phyloP scores from a whole-genome alignment of 208 protist genomes.

The Wallacemonas sp. region DNA sequence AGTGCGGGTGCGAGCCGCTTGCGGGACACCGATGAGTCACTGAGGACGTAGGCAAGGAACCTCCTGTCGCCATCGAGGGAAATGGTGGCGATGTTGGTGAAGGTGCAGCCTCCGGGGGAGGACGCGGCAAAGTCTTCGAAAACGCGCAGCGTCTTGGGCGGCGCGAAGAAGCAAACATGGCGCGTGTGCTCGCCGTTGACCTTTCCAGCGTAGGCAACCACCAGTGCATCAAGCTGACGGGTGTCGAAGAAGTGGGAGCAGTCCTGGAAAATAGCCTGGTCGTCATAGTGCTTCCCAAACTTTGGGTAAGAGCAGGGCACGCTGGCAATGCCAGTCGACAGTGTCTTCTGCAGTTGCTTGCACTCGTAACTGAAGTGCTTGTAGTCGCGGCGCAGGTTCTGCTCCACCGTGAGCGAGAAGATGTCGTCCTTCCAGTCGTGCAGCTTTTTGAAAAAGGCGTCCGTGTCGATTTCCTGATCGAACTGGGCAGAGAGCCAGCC shows the following conservation, averaged over 20 bases:
- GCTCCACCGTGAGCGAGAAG: slow-evolving; percentile 52
- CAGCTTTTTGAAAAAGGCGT: slow-evolving; percentile 53
- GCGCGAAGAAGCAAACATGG: slow-evolving; percentile 57
- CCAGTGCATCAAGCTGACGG: slow-evolving; percentile 54
- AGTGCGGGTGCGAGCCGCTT: slow-evolving; percentile 74
- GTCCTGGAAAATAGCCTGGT: slow-evolving; percentile 25
- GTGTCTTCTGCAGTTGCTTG: neutral
- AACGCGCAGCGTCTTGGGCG: slow-evolving; percentile 25
- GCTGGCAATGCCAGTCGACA: slow-evolving; percentile 73
- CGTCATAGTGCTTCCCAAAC: slow-evolving; percentile 36
- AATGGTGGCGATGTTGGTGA: slow-evolving; percentile 28
- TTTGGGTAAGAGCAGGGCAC: slow-evolving; percentile 68
- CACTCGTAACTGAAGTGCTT: slow-evolving; percentile 69
- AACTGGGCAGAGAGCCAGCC: slow-evolving; percentile 45
- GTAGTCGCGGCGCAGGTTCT: slow-evolving; percentile 83
- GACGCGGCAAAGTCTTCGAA: slow-evolving; percentile 48
- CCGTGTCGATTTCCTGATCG: slow-evolving; percentile 17
- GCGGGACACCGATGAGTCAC: slow-evolving; percentile 72
- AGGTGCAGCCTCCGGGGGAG: slow-evolving; percentile 30
- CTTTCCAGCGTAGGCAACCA: slow-evolving; percentile 71
- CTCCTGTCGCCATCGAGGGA: slow-evolving; percentile 23
- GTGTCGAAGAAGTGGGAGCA: slow-evolving; percentile 45
- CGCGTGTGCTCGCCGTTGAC: slow-evolving; percentile 50
- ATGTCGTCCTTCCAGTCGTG: slow-evolving; percentile 79
- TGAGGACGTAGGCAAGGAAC: slow-evolving; percentile 58